Conservation (phyloP, 768 basidiomycete species). For the Lactarius sp. region DNA sequence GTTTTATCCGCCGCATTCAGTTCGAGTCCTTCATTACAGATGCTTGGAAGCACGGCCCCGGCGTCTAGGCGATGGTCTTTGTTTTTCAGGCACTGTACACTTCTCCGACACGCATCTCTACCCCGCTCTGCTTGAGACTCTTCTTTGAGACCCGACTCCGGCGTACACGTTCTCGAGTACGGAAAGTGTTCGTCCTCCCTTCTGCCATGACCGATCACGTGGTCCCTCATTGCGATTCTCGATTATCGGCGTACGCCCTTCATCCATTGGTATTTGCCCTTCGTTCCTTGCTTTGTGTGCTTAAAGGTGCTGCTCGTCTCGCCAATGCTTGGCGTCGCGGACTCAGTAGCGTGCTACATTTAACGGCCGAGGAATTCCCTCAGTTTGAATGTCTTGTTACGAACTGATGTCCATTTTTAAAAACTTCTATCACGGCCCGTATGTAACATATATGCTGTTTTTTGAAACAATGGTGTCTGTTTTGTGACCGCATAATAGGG, state of each 20-base stretch:
- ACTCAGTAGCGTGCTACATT: constrained; percentile 86
- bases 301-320: constrained; percentile 65
- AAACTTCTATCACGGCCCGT: not conserved
- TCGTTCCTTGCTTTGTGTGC: constrained; percentile 76
- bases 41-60: constrained; percentile 55
- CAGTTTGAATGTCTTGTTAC: not conserved
- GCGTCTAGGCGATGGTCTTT: constrained; percentile 91
- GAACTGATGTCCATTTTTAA: not conserved
- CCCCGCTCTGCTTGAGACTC: constrained; percentile 45
- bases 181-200: constrained; percentile 90
- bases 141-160: constrained; percentile 88
- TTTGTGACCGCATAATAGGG: no score
- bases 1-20: constrained; percentile 72
- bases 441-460: not conserved
- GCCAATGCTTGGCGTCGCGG: constrained; percentile 37
- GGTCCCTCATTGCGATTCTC: constrained; percentile 91
- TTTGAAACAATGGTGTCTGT: no score
- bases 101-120: constrained; percentile 10
- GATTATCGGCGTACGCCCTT: constrained; percentile 66
- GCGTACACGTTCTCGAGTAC: constrained; percentile 93
- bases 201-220: constrained; percentile 87
- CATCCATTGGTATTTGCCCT: constrained; percentile 91
- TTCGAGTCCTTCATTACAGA: constrained; percentile 89
- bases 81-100: constrained; percentile 86
- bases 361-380: constrained; percentile 35